Conservation (phyloP, 768 basidiomycete species). For the Panaeolus cyanescens region DNA sequence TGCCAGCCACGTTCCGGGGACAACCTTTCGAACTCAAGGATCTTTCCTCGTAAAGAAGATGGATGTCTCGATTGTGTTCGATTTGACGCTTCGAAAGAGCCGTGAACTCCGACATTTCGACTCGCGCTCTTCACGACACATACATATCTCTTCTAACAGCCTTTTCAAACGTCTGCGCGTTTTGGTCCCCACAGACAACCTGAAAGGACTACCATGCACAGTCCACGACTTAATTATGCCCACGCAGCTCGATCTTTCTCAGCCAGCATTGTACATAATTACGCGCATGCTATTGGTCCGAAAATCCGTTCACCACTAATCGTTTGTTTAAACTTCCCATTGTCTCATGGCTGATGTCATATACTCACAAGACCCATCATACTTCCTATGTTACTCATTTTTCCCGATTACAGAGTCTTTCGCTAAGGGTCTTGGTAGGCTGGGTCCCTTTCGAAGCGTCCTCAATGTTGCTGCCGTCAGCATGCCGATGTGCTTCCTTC, state of each 20-base stretch:
- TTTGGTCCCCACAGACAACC: neutral
- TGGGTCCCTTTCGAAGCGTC: neutral
- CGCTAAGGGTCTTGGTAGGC: neutral
- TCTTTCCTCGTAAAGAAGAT: neutral
- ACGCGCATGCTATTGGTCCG: neutral
- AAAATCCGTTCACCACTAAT: neutral
- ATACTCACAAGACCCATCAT: neutral
- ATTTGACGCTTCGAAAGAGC: neutral
- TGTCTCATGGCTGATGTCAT: neutral
- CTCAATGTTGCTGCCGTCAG: neutral
- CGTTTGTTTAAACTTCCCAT: slow-evolving; percentile 1
- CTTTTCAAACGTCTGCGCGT: neutral
- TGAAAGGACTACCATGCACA: neutral
- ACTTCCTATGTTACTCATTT: neutral
- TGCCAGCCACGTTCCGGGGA: neutral
- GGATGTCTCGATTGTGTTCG: neutral
- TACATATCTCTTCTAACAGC: neutral
- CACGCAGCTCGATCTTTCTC: neutral
- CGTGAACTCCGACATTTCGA: neutral
- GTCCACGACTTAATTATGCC: slow-evolving; percentile 2
- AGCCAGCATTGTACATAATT: neutral
- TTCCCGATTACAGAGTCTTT: neutral
- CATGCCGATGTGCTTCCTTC: neutral
- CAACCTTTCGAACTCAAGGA: neutral
- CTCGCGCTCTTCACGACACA: neutral